These are phyloP conservation scores for Aspergillus incahuasiensis DNA, from an alignment of 495 filamentous ascomycete species.

Conservation along the genomic window DNA sequence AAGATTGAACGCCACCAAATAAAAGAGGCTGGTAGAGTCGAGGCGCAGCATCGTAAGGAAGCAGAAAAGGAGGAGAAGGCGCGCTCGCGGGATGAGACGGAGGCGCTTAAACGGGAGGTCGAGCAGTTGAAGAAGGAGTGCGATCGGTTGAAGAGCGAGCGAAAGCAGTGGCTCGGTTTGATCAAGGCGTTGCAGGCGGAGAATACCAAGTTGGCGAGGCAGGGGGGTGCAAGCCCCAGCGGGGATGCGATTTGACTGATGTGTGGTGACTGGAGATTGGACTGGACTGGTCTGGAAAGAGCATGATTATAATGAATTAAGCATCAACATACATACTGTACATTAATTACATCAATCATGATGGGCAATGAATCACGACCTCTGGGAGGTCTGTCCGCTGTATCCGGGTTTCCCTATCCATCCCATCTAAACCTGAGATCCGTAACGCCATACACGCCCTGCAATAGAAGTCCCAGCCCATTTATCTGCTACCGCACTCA, in stretches of 20 bases:
- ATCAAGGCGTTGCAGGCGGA: constrained; percentile 62
- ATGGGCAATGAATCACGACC: not conserved
- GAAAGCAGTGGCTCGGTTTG: constrained; percentile 57
- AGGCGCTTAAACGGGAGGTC: constrained; percentile 52
- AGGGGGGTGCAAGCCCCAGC: not conserved
- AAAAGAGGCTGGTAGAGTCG: constrained; percentile 41
- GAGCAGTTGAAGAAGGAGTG: constrained; percentile 50
- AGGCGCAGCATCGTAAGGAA: constrained; percentile 47
- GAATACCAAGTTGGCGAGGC: constrained; percentile 45
- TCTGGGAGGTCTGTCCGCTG: not conserved
- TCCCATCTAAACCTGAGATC: not conserved
- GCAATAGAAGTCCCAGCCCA: not conserved
- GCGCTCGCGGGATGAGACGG: constrained; percentile 38
- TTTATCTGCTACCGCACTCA: no score
- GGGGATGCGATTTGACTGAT: not conserved
- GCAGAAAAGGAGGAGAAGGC: constrained; percentile 58
- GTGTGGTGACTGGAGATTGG: constrained; percentile 4
- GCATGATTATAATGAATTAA: not conserved
- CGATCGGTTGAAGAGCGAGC: constrained; percentile 52
- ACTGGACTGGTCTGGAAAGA: no score
- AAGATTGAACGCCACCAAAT: constrained; percentile 25
- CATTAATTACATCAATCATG: not conserved
- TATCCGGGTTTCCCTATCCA: not conserved
- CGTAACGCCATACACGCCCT: not conserved
- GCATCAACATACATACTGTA: not conserved